Evolutionary conservation across 73 alveolate genomes (phyloP), one percentile per base, ranked within the genome.

Genomic region (Paramecium pentaurelia): DNA sequence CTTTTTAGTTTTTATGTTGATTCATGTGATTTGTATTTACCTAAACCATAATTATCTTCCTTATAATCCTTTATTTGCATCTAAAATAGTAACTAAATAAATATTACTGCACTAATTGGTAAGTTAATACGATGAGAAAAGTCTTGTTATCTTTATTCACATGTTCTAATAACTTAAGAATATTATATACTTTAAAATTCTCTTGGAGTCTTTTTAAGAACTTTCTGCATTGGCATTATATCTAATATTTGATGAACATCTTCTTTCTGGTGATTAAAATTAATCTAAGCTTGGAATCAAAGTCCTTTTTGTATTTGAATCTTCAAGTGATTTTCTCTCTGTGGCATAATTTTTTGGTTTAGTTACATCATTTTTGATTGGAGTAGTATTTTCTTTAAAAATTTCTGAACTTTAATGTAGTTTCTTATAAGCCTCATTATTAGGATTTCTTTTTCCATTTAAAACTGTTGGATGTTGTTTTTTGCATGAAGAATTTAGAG

Each of bases 361-460:
- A 20, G n/a, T 16, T 14, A 25, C 12, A 5, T 9, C 30, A 42
- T 42, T 10, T 36, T 80, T 80, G 4, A 80, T 45, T 9, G 91
- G 91, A 6, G 91, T 80, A 8, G 77, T 47, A 49, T 80, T 80
- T 44, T 80, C 91, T 80, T 80, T 80, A 42, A 80, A 80, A 6
- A 80, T 80, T 45, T 80, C 75, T 10, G 77, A 45, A 20, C 64
- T 32, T 25, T 80, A 80, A 47, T 45, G 71, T n/a, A 25, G 58
- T 80, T 80, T 80, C 45, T 80, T 45, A 47, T 80, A 80, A 0
- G 77, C 44, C 58, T 80, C 91, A 42, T 60, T 40, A 2, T 80
- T 80, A 32, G 91, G 91, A 49, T 80, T 80, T 44, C 91, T 80
- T n/a, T 80, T 80, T 45, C 91, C 91, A 75, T 44, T 75, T 20